Evolutionary conservation across 169 alveolate species (phyloP), one percentile per base, ranked within the genome.

Genomic region (Plasmodium reichenowi): DNA sequence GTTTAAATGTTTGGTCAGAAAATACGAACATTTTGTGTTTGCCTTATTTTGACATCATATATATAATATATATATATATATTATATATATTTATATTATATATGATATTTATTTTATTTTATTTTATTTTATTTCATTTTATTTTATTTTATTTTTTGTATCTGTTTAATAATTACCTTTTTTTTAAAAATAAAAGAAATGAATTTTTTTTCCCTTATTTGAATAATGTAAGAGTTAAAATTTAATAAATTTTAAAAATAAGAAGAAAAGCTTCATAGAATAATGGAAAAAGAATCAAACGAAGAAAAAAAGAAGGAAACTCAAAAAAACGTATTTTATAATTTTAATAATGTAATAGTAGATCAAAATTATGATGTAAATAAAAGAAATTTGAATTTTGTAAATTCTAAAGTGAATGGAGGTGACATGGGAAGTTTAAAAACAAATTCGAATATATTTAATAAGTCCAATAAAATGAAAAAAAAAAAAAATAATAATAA

Each of bases 261-360:
- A 13, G 8, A 10, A 22, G 13, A 12, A 71, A 71, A 8, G 22
- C 54, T 10, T 15, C 15, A 50, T 43, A 15, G 48, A 38, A 78
- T 78, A 63, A 78, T 78, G 89, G 67, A 78, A 64, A 78, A 66
- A 56, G 70, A 64, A 66, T 45, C 52, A 72, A 78, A 78, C 8
- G 78, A 59, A 13, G 63, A 78, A 24, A 24, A 76, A 66, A 66
- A 38, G 47, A 66, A 54, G 32, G 48, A 76, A 76, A 76, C 64
- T 29, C 50, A 76, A 48, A 78, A 78, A 12, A 58, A 29, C 15
- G 22, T 50, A 13, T 24, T 26, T 7, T 32, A 17, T 15, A 72
- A 38, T 58, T 54, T 29, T 32, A 78, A 15, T 43, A 70, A 38
- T 48, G 47, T 38, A 38, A 22, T 50, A 43, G 17, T 7, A 17